Evolutionary conservation across 495 filamentous ascomycete genomes (phyloP).

Genomic region (Elasticomyces elasticus): DNA sequence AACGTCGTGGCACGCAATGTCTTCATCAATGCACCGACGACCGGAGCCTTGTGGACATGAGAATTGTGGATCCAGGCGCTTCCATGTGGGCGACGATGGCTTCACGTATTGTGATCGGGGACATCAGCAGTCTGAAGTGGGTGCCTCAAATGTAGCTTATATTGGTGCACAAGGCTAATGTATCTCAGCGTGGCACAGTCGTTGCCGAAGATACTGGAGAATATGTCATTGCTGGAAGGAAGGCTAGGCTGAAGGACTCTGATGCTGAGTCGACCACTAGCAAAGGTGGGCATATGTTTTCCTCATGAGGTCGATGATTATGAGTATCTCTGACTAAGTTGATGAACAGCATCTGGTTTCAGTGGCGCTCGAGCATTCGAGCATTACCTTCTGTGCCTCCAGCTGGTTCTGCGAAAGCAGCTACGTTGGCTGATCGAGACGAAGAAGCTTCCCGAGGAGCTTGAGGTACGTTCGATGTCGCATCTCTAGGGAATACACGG

Average conservation of each 20-base stretch:
- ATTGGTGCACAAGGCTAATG: not conserved
- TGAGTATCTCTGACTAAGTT: not conserved
- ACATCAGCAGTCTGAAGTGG: constrained; percentile 41
- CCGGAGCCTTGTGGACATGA: constrained; percentile 26
- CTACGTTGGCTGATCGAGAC: constrained; percentile 50
- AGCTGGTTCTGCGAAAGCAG: constrained; percentile 77
- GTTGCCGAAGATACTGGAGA: constrained; percentile 67
- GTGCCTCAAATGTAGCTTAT: not conserved
- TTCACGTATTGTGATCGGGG: constrained; percentile 57
- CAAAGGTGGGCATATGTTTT: constrained; percentile 38
- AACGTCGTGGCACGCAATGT: constrained; percentile 1
- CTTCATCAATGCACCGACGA: not conserved
- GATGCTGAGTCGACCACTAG: constrained; percentile 21
- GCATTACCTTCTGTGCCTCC: constrained; percentile 74
- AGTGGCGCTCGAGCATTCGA: constrained; percentile 55
- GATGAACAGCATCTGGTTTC: constrained; percentile 17
- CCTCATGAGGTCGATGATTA: not conserved
- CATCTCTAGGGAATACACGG: constrained; percentile 1
- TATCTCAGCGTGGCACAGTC: constrained; percentile 14
- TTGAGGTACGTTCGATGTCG: constrained; percentile 44
- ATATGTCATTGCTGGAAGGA: constrained; percentile 56
- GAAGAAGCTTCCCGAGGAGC: constrained; percentile 51
- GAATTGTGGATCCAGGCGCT: constrained; percentile 52
- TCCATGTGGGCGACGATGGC: constrained; percentile 51
- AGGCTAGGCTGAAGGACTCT: constrained; percentile 41